Evolutionary conservation across 2,329 filamentous ascomycete genomes (phyloP), one percentile per base, ranked within the genome.

Genomic region (Fusarium domesticum): DNA sequence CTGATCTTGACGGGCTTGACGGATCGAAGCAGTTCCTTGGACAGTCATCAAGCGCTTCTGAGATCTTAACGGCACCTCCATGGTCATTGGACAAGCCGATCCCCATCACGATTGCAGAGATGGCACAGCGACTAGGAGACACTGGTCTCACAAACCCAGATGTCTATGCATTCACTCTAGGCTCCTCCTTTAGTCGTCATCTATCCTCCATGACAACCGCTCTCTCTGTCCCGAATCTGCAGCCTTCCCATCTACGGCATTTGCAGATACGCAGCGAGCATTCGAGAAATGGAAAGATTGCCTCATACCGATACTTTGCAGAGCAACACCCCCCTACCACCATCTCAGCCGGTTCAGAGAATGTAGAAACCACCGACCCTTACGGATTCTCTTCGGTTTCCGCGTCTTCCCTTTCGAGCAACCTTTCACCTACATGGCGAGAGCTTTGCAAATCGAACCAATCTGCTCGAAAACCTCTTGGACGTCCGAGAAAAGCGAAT

Each of bases 231-330:
- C 47, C 63, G 2, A 54, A 50, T 16, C 45, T 66, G 4, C 67
- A 70, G 32, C 67, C 67, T 5, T 23, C 38, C 28, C 55, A 65
- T 35, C 42, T 70, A 18, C 49, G 50, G 6, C 63, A 70, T 43
- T 55, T 67, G n/a, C 60, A 67, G 35, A 53, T 70, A 6, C 58
- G 54, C 5, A 68, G 61, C 30, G 65, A 69, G 47, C 67, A 68
- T 30, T 57, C 60, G 6, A 61, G 67, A 42, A 48, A 52, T 12
- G 67, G 67, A 10, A 70, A 68, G 45, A 58, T 68, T 18, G 66
- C 66, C 18, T 69, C 65, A 2, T 67, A 65, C 50, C 51, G 59
- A 18, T 68, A 66, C 31, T 67, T 56, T 36, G 47, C 51, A 35
- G 43, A 53, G 18, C 36, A 50, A 15, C 18, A 18, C 6, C 19